Evolutionary conservation across 2,329 filamentous ascomycete genomes (phyloP).

Genomic region (Pestalotiopsis sp.): DNA sequence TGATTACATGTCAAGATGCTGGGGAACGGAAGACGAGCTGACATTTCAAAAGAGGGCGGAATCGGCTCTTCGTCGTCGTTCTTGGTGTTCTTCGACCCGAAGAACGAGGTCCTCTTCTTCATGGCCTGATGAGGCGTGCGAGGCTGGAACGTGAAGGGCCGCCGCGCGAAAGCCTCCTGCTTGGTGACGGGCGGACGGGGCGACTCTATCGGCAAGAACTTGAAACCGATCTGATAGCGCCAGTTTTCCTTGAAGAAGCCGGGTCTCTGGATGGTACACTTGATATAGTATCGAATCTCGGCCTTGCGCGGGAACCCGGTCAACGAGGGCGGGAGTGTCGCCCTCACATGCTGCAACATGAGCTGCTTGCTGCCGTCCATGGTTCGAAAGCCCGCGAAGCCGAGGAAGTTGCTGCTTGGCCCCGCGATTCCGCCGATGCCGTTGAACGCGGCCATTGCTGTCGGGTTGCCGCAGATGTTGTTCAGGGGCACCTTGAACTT

Average conservation of each 20-base stretch:
- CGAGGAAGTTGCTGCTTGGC: constrained; percentile 45
- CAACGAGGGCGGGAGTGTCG: constrained; percentile 85
- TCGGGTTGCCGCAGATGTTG: constrained; percentile 65
- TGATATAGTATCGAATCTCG: constrained; percentile 92
- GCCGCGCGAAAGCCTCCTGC: constrained; percentile 83
- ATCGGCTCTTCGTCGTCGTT: constrained; percentile 36
- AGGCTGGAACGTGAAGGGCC: constrained; percentile 62
- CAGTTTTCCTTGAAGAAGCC: constrained; percentile 91
- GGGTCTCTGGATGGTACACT: constrained; percentile 90
- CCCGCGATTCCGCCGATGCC: constrained; percentile 55
- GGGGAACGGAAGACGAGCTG: constrained; percentile 82
- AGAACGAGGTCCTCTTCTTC: constrained; percentile 43
- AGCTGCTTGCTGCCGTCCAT: constrained; percentile 68
- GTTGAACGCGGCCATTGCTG: constrained; percentile 55
- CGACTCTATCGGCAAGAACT: constrained; percentile 91
- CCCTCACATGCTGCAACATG: constrained; percentile 73
- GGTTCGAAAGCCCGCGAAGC: constrained; percentile 56
- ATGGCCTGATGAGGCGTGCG: constrained; percentile 32
- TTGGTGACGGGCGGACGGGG: constrained; percentile 68
- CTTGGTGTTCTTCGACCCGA: constrained; percentile 14
- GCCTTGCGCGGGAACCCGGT: constrained; percentile 85
- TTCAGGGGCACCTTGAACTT: constrained; percentile 78
- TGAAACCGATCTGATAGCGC: constrained; percentile 69
- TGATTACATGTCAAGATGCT: constrained; percentile 88
- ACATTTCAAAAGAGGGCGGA: constrained; percentile 74